Percentiles rank a stretch among this genome's conserved stretches.
phyloP scores from a whole-genome alignment of 306 rosid genomes.

The Vicia faba region DNA sequence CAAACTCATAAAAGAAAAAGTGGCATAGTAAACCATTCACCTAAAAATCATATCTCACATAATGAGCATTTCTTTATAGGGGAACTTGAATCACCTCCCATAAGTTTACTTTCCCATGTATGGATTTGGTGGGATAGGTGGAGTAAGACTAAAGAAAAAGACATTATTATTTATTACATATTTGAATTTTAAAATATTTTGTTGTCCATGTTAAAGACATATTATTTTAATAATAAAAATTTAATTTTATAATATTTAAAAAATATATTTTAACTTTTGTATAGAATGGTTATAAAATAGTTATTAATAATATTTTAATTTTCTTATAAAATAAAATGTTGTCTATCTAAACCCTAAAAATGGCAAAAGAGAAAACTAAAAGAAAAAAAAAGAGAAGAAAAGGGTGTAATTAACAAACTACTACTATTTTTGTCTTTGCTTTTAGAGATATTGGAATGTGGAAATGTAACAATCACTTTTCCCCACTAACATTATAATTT shows the following conservation, averaged over 20 bases:
- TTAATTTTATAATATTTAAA: too few species aligned
- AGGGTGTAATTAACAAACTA: conserved; percentile 45
- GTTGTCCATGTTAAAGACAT: too few species aligned
- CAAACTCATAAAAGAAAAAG: conserved; percentile 50
- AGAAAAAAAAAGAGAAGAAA: conserved; percentile 39
- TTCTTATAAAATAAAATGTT: too few species aligned
- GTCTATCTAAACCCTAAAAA: not conserved
- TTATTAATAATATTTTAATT: too few species aligned
- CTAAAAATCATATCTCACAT: conserved; percentile 59
- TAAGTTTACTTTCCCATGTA: conserved; percentile 54
- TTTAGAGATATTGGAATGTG: conserved; percentile 50
- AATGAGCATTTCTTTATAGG: conserved; percentile 47
- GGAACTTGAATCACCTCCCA: conserved; percentile 64
- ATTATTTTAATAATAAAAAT: not conserved
- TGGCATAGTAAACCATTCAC: conserved; percentile 47
- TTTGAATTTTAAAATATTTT: conserved; percentile 15
- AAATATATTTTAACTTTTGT: too few species aligned
- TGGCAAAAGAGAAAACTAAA: conserved; percentile 44
- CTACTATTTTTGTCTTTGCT: conserved; percentile 42
- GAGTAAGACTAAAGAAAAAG: conserved; percentile 68
- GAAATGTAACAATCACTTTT: conserved; percentile 64
- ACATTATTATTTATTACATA: conserved; percentile 57
- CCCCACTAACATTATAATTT: conserved; percentile 54
- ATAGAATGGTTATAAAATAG: too few species aligned
- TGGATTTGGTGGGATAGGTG: conserved; percentile 56